Conservation (phyloP, 495 filamentous ascomycete species). For the Aspergillus kassunensis region DNA sequence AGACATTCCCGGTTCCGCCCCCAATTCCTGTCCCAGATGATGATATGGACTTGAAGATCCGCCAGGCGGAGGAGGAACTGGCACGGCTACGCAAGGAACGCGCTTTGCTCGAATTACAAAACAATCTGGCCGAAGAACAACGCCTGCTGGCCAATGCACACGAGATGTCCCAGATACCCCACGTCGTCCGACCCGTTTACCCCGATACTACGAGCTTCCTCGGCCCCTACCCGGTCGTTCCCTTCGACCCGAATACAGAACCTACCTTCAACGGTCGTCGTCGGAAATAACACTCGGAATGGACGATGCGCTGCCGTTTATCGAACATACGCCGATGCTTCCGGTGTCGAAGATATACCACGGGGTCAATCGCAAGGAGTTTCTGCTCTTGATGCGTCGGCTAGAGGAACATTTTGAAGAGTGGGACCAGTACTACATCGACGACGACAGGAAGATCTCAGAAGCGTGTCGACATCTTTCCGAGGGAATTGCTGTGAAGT, state of each 20-base stretch:
- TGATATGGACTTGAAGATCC: constrained; percentile 1
- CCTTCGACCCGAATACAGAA: neutral
- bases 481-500: neutral
- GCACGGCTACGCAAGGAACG: constrained; percentile 7
- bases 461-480: constrained; percentile 2
- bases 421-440: neutral
- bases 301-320: neutral
- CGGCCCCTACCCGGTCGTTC: neutral
- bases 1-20: too few relatives aligned
- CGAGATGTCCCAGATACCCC: neutral
- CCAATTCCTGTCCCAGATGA: neutral
- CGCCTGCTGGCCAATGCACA: constrained; percentile 1
- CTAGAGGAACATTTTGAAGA: neutral
- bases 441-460: neutral
- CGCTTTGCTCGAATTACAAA: constrained; percentile 5
- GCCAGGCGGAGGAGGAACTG: constrained; percentile 2
- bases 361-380: neutral
- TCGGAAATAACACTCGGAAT: constrained; percentile 3
- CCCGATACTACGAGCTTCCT: neutral
- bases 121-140: constrained; percentile 6
- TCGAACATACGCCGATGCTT: neutral
- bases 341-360: neutral
- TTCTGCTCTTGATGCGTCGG: neutral
- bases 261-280: constrained; percentile 4
- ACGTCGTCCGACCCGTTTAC: neutral